phyloP scores from a whole-genome alignment of 257 asterid genomes.

The Solanum tarijense region DNA sequence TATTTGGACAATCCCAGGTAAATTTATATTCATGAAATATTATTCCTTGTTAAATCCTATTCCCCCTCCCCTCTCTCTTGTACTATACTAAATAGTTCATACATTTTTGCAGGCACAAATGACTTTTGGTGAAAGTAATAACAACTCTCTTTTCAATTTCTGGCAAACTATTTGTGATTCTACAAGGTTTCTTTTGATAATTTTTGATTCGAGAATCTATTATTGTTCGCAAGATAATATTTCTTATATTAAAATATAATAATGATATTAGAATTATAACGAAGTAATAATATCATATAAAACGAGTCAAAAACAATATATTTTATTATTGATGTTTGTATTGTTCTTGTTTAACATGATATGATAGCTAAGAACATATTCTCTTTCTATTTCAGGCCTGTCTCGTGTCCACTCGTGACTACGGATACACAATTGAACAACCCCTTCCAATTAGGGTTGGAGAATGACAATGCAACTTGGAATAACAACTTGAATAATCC shows the following conservation, averaged over 20 bases:
- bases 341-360: background rate
- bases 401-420: background rate
- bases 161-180: background rate
- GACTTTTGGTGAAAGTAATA: background rate
- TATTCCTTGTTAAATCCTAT: background rate
- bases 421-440: background rate
- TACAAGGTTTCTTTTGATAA: background rate
- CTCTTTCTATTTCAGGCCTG: background rate
- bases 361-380: background rate
- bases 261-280: background rate
- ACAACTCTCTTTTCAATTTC: background rate
- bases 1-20: background rate
- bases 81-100: background rate
- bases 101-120: background rate
- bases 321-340: background rate
- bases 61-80: background rate
- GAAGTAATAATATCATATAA: background rate
- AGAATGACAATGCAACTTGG: background rate
- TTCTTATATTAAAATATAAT: background rate
- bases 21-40: background rate
- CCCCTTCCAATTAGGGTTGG: background rate
- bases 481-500: background rate
- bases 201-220: background rate
- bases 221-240: background rate
- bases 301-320: background rate